Evolutionary conservation across 768 basidiomycete genomes (phyloP).

Genomic region (Mycena haematopus): DNA sequence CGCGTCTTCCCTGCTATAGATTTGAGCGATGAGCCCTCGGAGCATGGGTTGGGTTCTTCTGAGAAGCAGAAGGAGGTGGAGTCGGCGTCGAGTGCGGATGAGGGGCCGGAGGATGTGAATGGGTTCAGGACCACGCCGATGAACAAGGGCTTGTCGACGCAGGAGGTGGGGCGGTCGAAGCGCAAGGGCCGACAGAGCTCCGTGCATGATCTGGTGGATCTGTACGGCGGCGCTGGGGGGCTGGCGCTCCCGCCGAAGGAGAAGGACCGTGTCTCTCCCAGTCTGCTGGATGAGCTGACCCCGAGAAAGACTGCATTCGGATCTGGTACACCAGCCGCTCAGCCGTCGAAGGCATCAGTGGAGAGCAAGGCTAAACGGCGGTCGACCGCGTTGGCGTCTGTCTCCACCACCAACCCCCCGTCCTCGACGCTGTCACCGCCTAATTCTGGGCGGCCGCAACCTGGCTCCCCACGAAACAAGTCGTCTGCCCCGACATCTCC

Average conservation of each 20-base stretch:
- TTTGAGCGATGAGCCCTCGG: conserved; percentile 49
- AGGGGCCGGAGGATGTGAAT: conserved; percentile 57
- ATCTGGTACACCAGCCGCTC: conserved; percentile 18
- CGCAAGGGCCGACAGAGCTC: conserved; percentile 75
- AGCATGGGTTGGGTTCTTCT: conserved; percentile 27
- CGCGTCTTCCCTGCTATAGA: conserved; percentile 43
- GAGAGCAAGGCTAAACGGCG: conserved; percentile 30
- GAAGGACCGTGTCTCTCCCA: conserved; percentile 40
- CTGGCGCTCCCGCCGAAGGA: conserved; percentile 44
- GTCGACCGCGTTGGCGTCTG: conserved; percentile 23
- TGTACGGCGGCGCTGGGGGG: conserved; percentile 68
- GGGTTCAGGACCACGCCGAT: conserved; percentile 34
- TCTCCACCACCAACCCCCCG: conserved; percentile 14
- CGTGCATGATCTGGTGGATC: conserved; percentile 81
- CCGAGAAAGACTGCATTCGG: conserved; percentile 19
- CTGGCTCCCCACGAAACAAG: conserved; percentile 19
- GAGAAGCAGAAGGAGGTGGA: conserved; percentile 38
- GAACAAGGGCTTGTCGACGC: conserved; percentile 33
- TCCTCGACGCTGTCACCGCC: conserved; percentile 31
- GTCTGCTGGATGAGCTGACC: conserved; percentile 30
- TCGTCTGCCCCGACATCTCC: conserved; percentile 36
- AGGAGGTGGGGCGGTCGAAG: conserved; percentile 39
- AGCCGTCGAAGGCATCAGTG: conserved; percentile 22
- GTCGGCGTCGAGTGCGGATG: conserved; percentile 65
- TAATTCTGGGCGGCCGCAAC: conserved; percentile 28